Base-by-base conservation (phyloP, 2,329 filamentous ascomycete species). In the Bipolaris sorokiniana region DNA sequence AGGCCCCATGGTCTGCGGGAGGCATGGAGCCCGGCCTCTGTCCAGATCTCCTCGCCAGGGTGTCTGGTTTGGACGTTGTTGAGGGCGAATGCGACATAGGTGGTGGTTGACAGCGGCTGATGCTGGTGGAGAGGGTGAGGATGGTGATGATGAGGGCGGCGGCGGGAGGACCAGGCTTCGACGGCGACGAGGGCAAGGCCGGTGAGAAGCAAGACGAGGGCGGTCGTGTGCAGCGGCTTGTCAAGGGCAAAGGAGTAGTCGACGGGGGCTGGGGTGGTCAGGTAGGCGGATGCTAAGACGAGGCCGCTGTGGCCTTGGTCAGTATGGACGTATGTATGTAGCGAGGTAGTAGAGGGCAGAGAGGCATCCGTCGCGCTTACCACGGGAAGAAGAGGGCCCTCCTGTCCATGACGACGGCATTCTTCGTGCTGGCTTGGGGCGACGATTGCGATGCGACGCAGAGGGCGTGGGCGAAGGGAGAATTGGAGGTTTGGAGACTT, bases 241-340 rank as follows among this genome's bases (percentile, higher is more conserved):
- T 76, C 72, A 51, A 76, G 59, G 53, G 73, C 72, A 51, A 76
- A 75, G 11, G 73, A 75, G 49, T 71, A 67, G 42, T 71, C 64
- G 58, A 66, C 38, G 59, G 66, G 66, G 23, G 70, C 59, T 26
- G 68, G 61, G 46, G 69, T 69, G 48, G 68, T 66, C 58, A 76
- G 63, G 59, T 76, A 75, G 28, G 60, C 62, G 42, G 68, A 67
- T 62, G 69, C 71, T 66, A 71, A 59, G 55, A 76, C 58, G 56
- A 76, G 71, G 65, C 70, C 74, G 67, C 72, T 76, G 62, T 41
- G 10, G 37, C 22, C 36, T 13, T 34, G 49, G 69, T 73, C 59
- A 71, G 70, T 42, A 42, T 2, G 40, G 13, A 23, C 26, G 15
- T 26, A 1, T 5, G 10, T 13, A 4, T 0, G 28, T 13, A 31